phyloP scores from a whole-genome alignment of 441 rosid species.

The Cnidoscolus chayamansa region DNA sequence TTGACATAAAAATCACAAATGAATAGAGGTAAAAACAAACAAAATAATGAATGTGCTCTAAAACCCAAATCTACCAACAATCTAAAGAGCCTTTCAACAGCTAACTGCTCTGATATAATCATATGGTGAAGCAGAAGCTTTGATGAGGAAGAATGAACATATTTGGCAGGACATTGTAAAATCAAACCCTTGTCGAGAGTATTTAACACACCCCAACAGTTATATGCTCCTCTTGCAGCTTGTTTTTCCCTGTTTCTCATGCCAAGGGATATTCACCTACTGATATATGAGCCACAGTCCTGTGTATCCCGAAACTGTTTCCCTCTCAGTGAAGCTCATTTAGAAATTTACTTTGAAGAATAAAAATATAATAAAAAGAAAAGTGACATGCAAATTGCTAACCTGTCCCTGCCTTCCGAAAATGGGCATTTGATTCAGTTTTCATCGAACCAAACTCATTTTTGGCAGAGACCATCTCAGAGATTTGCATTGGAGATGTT shows the following conservation, averaged over 20 bases:
- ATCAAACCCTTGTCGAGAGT: not conserved
- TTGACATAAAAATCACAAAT: not conserved
- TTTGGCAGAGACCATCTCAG: conserved; percentile 2
- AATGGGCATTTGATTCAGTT: conserved; percentile 21
- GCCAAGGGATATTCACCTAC: conserved; percentile 10
- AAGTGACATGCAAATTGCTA: not conserved
- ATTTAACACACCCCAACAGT: not conserved
- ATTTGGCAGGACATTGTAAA: not conserved
- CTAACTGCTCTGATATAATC: not conserved
- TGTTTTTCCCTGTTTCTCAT: not conserved
- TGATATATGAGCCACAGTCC: conserved; percentile 7
- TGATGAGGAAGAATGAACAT: not conserved
- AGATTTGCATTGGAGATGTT: conserved; percentile 10
- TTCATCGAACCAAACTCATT: conserved; percentile 12
- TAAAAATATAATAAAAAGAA: not conserved
- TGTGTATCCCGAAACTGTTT: conserved; percentile 1
- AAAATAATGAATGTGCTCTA: not conserved
- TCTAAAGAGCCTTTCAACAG: not conserved
- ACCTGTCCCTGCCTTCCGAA: conserved; percentile 15
- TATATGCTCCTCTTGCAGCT: not conserved
- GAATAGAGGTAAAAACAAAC: not conserved
- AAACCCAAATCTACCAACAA: not conserved
- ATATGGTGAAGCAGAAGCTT: not conserved
- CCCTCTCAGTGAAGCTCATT: not conserved
- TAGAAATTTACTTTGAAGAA: no score